Base-by-base conservation (phyloP, 2,329 filamentous ascomycete genomes). In the Aspergillus sp. region DNA sequence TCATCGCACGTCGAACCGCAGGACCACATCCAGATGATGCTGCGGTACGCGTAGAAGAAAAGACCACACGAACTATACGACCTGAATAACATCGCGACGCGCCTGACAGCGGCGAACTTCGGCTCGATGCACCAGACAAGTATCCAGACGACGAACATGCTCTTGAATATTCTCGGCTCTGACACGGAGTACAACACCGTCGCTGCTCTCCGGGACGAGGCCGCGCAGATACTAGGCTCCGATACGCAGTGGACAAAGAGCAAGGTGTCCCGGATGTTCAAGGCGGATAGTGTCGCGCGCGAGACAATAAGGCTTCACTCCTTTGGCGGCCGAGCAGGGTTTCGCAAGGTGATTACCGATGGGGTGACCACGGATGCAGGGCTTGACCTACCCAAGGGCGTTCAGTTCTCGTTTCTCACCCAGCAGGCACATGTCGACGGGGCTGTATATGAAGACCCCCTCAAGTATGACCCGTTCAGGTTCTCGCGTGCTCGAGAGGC, bases 21-120 rank as follows among this genome's bases (percentile, higher is more conserved):
- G 12, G 78, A 80, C 40, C 70, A 73, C 17, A 47, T 80, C 2
- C 77, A 79, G 59, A 73, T 76, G 65, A 78, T 80, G 73, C 58
- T 79, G 3, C 68, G 69, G 4, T 78, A 69, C 47, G 79, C 73
- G 1, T 55, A 70, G n/a, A 70, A 69, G 19, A 67, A 79, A 45
- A 70, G 77, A 1, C 74, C 69, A 0, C 51, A 74, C 0, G 77
- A 80, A 59, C 66, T 75, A 2, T 59, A 68, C 8, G 59, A 64
- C 53, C 42, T 63, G 2, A 24, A 58, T 19, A 55, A 41, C 37
- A 60, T 71, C 24, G 57, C 64, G 4, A 61, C 61, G 13, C 62
- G 69, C 9, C 58, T 70, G 46, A 56, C 55, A 3, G 57, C 61
- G 5, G 40, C 67, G 7, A 66, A 61, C n/a, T 68, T 71, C 27